Conservation (phyloP, 257 asterid genomes). For the Capsicum chinense region DNA sequence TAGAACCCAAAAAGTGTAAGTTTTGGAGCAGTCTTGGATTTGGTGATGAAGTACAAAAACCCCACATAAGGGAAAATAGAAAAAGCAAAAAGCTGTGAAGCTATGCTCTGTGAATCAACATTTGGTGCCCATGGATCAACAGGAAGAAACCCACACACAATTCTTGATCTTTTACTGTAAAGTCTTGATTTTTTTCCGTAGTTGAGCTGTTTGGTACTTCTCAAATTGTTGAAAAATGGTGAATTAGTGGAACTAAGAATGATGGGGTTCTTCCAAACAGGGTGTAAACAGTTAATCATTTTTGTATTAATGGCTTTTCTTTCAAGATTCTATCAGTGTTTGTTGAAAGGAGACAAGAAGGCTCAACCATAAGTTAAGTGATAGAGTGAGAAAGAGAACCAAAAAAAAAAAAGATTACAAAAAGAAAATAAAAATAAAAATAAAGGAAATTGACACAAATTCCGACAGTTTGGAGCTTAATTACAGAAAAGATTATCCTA, state of each 20-base stretch:
- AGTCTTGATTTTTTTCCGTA: conserved; percentile 32
- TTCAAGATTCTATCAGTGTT: neutral
- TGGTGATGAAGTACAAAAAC: conserved; percentile 83
- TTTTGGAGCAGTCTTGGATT: conserved; percentile 83
- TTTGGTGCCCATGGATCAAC: conserved; percentile 98
- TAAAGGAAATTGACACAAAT: no score
- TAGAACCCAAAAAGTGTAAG: conserved; percentile 97
- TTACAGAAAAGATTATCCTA: no score
- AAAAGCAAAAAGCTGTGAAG: conserved; percentile 86
- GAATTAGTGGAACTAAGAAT: conserved; percentile 40
- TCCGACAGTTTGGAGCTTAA: no score
- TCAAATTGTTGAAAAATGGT: conserved; percentile 28
- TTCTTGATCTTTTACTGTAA: conserved; percentile 36
- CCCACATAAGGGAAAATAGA: conserved; percentile 88
- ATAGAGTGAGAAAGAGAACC: neutral
- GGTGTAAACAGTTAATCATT: conserved; percentile 37
- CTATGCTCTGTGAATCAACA: conserved; percentile 77
- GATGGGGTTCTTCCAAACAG: conserved; percentile 43
- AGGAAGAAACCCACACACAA: conserved; percentile 53
- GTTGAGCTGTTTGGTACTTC: conserved; percentile 41
- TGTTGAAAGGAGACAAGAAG: neutral
- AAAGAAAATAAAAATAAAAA: no score
- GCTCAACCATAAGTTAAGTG: conserved; percentile 1
- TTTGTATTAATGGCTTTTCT: neutral
- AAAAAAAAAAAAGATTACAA: no score